Base-by-base conservation (phyloP, 2,329 filamentous ascomycete genomes). In the Fusarium fracticaudum region DNA sequence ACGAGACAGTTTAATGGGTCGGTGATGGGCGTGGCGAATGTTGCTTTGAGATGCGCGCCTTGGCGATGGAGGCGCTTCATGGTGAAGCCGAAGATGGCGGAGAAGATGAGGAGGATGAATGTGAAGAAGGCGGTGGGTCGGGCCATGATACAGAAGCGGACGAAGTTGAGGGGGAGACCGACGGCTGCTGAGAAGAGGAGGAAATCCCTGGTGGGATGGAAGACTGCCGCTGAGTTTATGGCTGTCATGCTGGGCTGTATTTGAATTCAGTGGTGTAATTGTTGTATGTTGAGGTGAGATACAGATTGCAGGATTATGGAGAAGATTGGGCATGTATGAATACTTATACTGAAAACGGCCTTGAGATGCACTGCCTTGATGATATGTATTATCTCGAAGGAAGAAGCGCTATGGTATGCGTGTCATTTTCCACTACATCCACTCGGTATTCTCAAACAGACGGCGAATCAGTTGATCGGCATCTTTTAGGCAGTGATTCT, bases 111-210 rank as follows among this genome's bases (percentile, higher is more conserved):
- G 7, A 65, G 63, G 9, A 63, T 14, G 9, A 65, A 29, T 0
- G 63, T 65, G 20, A 65, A 63, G 8, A 65, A 9, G 5, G 58
- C 63, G 13, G n/a, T 9, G 4, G 63, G 63, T 9, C 26, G 38
- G 12, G 37, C 31, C 47, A 65, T 65, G 38, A 65, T 38, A 8
- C 43, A 15, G n/a, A 65, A 65, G 12, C 63, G 63, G 18, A 65
- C 44, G 17, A 65, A 50, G 26, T 65, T 65, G 13, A 65, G 63
- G 3, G 63, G 63, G 4, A 65, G 6, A 3, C 63, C 58, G 1
- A 63, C 26, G 0, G 11, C 17, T 2, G 58, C 63, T 29, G 63
- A 35, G 35, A 40, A 65, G 18, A 65, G 22, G 7, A 65, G n/a
- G 0, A 65, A 38, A 1, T 47, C 29, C 12, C 63, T 47, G 1